Evolutionary conservation across 148 eudicot genomes (phyloP), one percentile per base, ranked within the genome.

Genomic region (Bassia scoparia): DNA sequence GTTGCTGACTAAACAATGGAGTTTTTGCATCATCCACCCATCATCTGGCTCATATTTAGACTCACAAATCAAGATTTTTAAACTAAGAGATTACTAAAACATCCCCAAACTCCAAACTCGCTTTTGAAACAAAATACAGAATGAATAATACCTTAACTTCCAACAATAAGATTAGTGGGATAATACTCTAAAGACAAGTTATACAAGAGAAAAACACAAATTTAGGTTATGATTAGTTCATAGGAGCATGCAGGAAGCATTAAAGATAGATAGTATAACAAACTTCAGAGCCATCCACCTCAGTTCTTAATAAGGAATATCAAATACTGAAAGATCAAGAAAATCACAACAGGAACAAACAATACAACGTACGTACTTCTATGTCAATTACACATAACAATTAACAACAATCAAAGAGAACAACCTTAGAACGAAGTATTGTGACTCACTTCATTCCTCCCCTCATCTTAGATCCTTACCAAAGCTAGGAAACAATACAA

Each of bases 1-100:
- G 20, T 49, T 31, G 63, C 56, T 17, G 74, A 21, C 79, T 69
- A 83, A n/a, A 73, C 74, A 91, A 80, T 75, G 97, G 97, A 24
- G 77, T 78, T 68, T 81, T 77, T 1, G 67, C 82, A 76, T 78
- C 13, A 54, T 56, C 75, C 37, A 70, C 7, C 21, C 74, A 79
- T 44, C 46, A 38, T 31, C 77, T 34, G 23, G 15, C 35, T 74
- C 79, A 65, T 79, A n/a, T 66, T 31, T 34, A n/a, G n/a, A n/a
- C 27, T 29, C 30, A 29, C 27, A 58, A 58, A 58, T 26, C 1
- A 11, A 55, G 29, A 12, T 17, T 48, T 17, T 17, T 16, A 49
- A 49, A 3, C 17, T 0, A 9, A 10, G 15, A 38, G 17, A 16
- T 0, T 41, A 41, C 46, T 41, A 1, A 8, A 41, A 41, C 27